phyloP scores from a whole-genome alignment of 2,329 filamentous ascomycete species.

The Colletotrichum truncatum region DNA sequence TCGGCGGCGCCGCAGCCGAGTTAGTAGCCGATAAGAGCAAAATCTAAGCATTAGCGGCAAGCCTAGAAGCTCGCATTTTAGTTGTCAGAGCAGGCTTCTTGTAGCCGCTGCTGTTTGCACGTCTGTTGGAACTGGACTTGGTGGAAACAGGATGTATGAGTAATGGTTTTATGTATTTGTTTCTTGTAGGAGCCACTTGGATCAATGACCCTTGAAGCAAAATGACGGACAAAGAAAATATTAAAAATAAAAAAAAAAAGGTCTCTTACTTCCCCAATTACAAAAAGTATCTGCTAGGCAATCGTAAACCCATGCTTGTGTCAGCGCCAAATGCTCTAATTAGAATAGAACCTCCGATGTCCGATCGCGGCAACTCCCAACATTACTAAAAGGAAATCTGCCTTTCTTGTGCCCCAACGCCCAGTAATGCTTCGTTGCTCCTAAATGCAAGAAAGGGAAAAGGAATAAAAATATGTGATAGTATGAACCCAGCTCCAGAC shows the following conservation, averaged over 20 bases:
- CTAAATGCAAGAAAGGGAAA: too few relatives aligned
- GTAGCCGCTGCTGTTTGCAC: too few relatives aligned
- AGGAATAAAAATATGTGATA: too few relatives aligned
- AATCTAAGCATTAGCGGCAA: conserved; percentile 26
- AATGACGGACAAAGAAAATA: too few relatives aligned
- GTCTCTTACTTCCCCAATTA: too few relatives aligned
- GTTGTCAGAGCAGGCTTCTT: too few relatives aligned
- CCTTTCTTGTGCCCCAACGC: neutral
- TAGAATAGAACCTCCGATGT: too few relatives aligned
- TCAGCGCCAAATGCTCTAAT: too few relatives aligned
- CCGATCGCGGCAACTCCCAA: too few relatives aligned
- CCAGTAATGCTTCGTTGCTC: neutral
- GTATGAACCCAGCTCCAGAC: too few relatives aligned
- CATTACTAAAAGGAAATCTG: neutral
- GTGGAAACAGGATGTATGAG: neutral
- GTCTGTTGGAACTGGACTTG: neutral
- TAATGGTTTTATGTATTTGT: neutral
- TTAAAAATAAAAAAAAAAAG: too few relatives aligned
- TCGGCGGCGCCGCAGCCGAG: conserved; percentile 83
- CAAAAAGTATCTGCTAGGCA: neutral
- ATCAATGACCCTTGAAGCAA: neutral
- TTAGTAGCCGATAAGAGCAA: conserved; percentile 56
- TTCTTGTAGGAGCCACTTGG: neutral
- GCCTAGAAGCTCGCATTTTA: neutral
- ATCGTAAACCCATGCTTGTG: neutral